These are phyloP conservation scores for Yamagishiella unicocca DNA, from an alignment of 139 green algal species.

Conservation along the genomic window DNA sequence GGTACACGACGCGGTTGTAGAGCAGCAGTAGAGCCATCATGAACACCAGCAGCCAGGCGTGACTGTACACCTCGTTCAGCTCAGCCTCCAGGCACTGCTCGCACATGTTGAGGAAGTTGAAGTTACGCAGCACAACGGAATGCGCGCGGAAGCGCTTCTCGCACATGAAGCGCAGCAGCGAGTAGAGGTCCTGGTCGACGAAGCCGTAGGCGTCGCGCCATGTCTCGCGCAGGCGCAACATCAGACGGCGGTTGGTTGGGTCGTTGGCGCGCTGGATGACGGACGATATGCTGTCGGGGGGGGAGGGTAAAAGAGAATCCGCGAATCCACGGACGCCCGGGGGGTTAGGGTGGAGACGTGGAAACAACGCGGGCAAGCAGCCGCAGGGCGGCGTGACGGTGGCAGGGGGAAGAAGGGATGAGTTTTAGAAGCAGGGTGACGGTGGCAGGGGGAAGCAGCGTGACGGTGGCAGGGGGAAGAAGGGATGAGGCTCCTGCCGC, in stretches of 20 bases:
- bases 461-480: too few species aligned
- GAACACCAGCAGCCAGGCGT: slow-evolving; percentile 51
- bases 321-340: too few species aligned
- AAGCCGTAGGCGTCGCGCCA: slow-evolving; percentile 29
- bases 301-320: not conserved
- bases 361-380: too few species aligned
- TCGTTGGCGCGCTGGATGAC: not conserved
- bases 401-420: too few species aligned
- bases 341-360: too few species aligned
- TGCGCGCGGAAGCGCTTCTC: slow-evolving; percentile 49
- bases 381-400: too few species aligned
- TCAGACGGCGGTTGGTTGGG: not conserved
- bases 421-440: too few species aligned
- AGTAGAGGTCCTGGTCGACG: slow-evolving; percentile 44
- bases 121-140: slow-evolving; percentile 36
- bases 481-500: too few species aligned
- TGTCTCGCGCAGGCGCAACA: not conserved
- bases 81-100: slow-evolving; percentile 50
- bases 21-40: slow-evolving; percentile 48
- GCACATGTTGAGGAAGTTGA: slow-evolving; percentile 51
- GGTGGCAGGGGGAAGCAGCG: too few species aligned
- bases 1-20: slow-evolving; percentile 24
- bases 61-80: slow-evolving; percentile 47
- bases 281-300: slow-evolving; percentile 23
- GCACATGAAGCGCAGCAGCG: slow-evolving; percentile 48